phyloP scores from a whole-genome alignment of 495 filamentous ascomycete species.

The Penicillium bialowiezense region DNA sequence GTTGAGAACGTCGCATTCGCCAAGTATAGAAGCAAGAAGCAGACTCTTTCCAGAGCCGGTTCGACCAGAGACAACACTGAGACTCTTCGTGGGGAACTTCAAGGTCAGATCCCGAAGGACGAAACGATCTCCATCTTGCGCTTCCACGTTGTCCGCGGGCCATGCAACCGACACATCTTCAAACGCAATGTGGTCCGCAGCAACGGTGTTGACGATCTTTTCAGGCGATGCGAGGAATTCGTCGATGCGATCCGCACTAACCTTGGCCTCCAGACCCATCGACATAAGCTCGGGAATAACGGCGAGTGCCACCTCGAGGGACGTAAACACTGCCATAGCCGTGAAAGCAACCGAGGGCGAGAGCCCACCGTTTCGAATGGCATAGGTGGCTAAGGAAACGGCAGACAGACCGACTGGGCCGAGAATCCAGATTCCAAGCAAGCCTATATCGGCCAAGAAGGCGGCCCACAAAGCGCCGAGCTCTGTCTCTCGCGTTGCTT shows the following conservation, averaged over 20 bases:
- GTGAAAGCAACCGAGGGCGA: conserved; percentile 79
- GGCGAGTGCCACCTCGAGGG: conserved; percentile 67
- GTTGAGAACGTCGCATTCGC: conserved; percentile 52
- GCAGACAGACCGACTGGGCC: conserved; percentile 73
- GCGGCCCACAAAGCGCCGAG: conserved; percentile 62
- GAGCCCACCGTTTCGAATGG: conserved; percentile 57
- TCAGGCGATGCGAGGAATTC: conserved; percentile 68
- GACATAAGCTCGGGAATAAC: conserved; percentile 73
- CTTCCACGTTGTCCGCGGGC: conserved; percentile 50
- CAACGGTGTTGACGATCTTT: conserved; percentile 53
- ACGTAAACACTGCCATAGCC: conserved; percentile 68
- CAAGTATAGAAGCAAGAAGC: conserved; percentile 58
- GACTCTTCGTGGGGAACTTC: conserved; percentile 60
- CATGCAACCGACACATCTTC: conserved; percentile 71
- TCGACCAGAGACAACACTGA: conserved; percentile 62
- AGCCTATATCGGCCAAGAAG: conserved; percentile 55
- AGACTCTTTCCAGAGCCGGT: conserved; percentile 65
- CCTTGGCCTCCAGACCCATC: conserved; percentile 64
- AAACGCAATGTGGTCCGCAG: conserved; percentile 59
- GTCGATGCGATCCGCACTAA: conserved; percentile 72
- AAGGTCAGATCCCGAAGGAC: conserved; percentile 61
- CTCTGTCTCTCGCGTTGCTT: conserved; percentile 62
- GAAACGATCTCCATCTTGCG: conserved; percentile 49
- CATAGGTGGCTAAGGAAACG: conserved; percentile 66
- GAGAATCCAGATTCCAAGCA: conserved; percentile 68